A percentile compares a stretch with the other conserved stretches of the same genome.
Conservation (phyloP, 306 rosid genomes). For the Fragaria ananassa region DNA sequence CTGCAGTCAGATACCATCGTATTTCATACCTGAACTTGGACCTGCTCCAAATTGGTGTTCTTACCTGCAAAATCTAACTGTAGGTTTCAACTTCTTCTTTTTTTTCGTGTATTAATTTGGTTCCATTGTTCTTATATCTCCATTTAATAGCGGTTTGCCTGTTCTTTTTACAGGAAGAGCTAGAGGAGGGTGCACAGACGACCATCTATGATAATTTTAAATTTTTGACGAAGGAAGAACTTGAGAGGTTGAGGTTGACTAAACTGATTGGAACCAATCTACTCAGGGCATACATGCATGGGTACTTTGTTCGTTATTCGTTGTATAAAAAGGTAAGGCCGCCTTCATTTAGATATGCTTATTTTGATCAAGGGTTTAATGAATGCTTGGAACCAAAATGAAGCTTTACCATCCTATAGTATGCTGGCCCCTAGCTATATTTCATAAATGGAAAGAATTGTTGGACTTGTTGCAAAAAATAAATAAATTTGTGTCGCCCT, state of each 20-base stretch:
- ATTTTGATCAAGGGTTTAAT: not conserved
- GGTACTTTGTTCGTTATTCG: constrained; percentile 62
- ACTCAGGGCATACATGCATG: constrained; percentile 88
- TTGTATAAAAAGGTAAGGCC: constrained; percentile 69
- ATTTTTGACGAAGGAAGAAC: constrained; percentile 87
- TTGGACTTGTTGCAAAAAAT: not conserved
- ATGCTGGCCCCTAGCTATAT: not conserved
- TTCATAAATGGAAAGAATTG: not conserved
- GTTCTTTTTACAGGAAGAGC: constrained; percentile 69
- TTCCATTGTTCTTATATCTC: constrained; percentile 15
- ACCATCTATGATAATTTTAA: constrained; percentile 64
- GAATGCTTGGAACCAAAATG: not conserved
- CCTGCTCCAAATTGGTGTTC: constrained; percentile 99
- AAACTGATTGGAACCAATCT: constrained; percentile 69
- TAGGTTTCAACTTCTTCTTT: constrained; percentile 32
- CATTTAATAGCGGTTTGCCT: not conserved
- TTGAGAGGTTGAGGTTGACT: constrained; percentile 76
- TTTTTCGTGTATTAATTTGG: constrained; percentile 7
- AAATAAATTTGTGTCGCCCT: not conserved
- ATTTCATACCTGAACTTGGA: constrained; percentile 86
- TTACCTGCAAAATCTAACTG: constrained; percentile 79
- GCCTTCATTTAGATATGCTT: constrained; percentile 14
- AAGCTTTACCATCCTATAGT: not conserved
- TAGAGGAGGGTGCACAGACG: constrained; percentile 68
- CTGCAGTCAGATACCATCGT: constrained; percentile 80